phyloP scores from a whole-genome alignment of 2,329 filamentous ascomycete genomes.

The Beauveria sp. region DNA sequence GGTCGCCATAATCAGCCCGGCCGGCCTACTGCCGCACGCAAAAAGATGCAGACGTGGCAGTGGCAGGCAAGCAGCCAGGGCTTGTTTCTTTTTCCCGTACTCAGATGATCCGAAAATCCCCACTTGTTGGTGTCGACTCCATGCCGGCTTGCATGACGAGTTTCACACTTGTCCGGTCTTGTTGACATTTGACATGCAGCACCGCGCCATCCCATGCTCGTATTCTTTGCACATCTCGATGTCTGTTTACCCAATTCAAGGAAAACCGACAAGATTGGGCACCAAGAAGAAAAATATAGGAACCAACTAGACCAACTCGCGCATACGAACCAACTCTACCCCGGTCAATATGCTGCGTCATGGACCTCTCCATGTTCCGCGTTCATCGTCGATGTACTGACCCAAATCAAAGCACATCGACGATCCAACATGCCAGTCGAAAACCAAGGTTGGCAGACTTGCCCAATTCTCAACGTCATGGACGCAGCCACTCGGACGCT shows the following conservation, averaged over 20 bases:
- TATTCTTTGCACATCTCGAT: background rate
- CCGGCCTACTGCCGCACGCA: background rate
- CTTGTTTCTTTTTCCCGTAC: background rate
- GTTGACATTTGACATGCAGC: background rate
- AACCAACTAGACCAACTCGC: background rate
- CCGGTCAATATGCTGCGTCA: constrained; percentile 1
- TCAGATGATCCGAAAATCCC: background rate
- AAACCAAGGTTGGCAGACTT: background rate
- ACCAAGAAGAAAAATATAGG: too few relatives aligned
- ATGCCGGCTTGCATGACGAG: background rate
- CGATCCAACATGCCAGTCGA: constrained; percentile 1
- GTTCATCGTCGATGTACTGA: background rate
- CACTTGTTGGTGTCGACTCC: background rate
- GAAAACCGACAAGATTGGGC: too few relatives aligned
- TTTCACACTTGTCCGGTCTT: constrained; percentile 3
- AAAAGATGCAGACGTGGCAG: background rate
- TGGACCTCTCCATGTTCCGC: background rate
- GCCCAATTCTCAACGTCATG: background rate
- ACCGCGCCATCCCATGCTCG: background rate
- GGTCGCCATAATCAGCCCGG: constrained; percentile 3
- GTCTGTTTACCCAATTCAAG: background rate
- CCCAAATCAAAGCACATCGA: background rate
- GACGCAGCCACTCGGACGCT: background rate
- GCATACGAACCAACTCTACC: background rate
- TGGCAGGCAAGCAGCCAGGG: too few relatives aligned